These are phyloP conservation scores for Fusarium sp. DNA, from an alignment of 2,329 filamentous ascomycete species.

Conservation along the genomic window DNA sequence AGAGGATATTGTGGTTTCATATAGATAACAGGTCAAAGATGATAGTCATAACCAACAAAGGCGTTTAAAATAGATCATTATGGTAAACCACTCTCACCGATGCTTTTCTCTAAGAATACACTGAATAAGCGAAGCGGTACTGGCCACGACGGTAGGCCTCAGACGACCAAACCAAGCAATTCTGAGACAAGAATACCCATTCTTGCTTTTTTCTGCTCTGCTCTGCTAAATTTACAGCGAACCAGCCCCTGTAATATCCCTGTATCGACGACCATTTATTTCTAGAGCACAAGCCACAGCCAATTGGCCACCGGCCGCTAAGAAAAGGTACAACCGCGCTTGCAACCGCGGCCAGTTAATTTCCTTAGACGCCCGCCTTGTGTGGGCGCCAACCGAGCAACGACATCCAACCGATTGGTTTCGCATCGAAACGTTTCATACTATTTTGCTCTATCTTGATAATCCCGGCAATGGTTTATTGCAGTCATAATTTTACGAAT, in stretches of 20 bases:
- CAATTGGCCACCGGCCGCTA: conserved; percentile 34
- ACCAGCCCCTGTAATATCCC: conserved; percentile 26
- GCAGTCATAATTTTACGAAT: conserved; percentile 12
- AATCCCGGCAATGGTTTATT: conserved; percentile 11
- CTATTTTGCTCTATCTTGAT: conserved; percentile 1
- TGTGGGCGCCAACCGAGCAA: conserved; percentile 35
- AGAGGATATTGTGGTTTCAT: conserved; percentile 20
- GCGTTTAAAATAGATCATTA: conserved; percentile 16
- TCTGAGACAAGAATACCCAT: conserved; percentile 16
- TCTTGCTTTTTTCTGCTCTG: not conserved
- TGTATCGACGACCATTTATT: conserved; percentile 20
- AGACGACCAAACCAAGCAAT: conserved; percentile 17
- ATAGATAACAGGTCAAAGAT: conserved; percentile 3
- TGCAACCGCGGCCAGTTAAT: conserved; percentile 36
- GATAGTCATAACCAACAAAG: not conserved
- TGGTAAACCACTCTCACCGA: conserved; percentile 6
- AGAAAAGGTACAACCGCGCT: conserved; percentile 37
- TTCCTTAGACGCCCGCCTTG: conserved; percentile 40
- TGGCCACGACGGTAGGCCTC: conserved; percentile 33
- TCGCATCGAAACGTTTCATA: conserved; percentile 18
- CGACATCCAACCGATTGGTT: conserved; percentile 34
- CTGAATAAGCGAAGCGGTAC: conserved; percentile 8
- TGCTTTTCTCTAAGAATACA: not conserved
- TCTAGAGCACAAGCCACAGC: conserved; percentile 17
- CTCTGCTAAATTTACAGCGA: conserved; percentile 10